These are phyloP conservation scores for Chrysosporium queenslandicum DNA, from an alignment of 2,329 filamentous ascomycete species.

Conservation along the genomic window DNA sequence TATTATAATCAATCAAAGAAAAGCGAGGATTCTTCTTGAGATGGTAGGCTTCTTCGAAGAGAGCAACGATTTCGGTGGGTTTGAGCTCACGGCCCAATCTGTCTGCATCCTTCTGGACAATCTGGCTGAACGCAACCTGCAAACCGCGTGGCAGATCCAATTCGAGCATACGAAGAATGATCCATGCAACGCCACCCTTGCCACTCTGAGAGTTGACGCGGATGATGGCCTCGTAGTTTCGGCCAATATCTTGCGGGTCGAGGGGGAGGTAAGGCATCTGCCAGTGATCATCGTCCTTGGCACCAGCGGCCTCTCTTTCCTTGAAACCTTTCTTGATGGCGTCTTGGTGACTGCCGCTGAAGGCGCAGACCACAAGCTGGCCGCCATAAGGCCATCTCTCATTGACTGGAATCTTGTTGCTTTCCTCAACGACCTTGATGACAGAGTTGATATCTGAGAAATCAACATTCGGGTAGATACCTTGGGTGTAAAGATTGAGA, in stretches of 20 bases:
- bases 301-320: constrained; percentile 51
- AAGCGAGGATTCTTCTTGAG: constrained; percentile 76
- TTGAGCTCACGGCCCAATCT: constrained; percentile 71
- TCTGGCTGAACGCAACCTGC: constrained; percentile 79
- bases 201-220: constrained; percentile 94
- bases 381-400: constrained; percentile 84
- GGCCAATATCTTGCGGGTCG: constrained; percentile 84
- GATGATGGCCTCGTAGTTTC: constrained; percentile 96
- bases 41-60: constrained; percentile 87
- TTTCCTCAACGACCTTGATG: constrained; percentile 81
- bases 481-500: constrained; percentile 91
- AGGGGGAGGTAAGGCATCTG: constrained; percentile 83
- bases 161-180: constrained; percentile 78
- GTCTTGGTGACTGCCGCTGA: constrained; percentile 87
- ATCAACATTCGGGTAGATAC: constrained; percentile 72
- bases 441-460: constrained; percentile 80
- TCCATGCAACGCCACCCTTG: constrained; percentile 90
- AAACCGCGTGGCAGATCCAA: constrained; percentile 88
- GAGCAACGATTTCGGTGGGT: constrained; percentile 67
- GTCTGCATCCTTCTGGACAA: constrained; percentile 77
- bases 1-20: constrained; percentile 80
- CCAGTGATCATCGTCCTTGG: constrained; percentile 60
- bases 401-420: constrained; percentile 91
- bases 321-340: constrained; percentile 84
- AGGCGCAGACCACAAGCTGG: constrained; percentile 82